Evolutionary conservation across 768 basidiomycete species (phyloP), one percentile per base, ranked within the genome.

Genomic region (Hirschioporus abietinus): DNA sequence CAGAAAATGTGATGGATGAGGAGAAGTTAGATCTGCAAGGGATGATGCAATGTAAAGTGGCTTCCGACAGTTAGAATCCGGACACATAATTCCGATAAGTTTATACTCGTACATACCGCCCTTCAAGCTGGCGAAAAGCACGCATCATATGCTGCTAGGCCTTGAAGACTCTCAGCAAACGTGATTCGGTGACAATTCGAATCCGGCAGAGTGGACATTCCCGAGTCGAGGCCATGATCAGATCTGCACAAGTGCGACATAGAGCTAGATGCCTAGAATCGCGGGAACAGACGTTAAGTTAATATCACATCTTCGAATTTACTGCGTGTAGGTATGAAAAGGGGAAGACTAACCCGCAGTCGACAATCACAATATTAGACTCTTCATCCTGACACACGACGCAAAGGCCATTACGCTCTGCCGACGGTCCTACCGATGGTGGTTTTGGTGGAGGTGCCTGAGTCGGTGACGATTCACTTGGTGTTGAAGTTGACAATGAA

Each of bases 371-470:
- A 66, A 97, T 92, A 70, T 91, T 95, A 0, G 95, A 95, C 69
- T 96, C 95, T 67, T 95, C 92, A 68, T 97, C 95, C 73, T 96
- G 95, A 73, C 95, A 97, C 10, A 97, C 85, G 0, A 96, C 92
- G 74, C 95, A 97, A 5, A 95, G 76, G 1, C 95, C 94, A 9
- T 85, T 84, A 25, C 88, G 84, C 68, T 93, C 91, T 15, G 83
- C 73, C 52, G 79, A 76, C 0, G 80, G 75, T 1, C 76, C 73
- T n/a, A 75, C 68, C 15, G 75, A 76, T 3, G 79, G 73, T 4
- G 75, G 71, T 1, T 78, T 68, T 52, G 71, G 52, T 24, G 71
- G 57, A 7, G 75, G 65, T 27, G 74, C 66, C 35, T 65, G 65
- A 62, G 24, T 34, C 24, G 26, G 60, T 34, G 42, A 15, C 5